Evolutionary conservation across 495 filamentous ascomycete species (phyloP).

Genomic region (Opeltia flavorubescens): DNA sequence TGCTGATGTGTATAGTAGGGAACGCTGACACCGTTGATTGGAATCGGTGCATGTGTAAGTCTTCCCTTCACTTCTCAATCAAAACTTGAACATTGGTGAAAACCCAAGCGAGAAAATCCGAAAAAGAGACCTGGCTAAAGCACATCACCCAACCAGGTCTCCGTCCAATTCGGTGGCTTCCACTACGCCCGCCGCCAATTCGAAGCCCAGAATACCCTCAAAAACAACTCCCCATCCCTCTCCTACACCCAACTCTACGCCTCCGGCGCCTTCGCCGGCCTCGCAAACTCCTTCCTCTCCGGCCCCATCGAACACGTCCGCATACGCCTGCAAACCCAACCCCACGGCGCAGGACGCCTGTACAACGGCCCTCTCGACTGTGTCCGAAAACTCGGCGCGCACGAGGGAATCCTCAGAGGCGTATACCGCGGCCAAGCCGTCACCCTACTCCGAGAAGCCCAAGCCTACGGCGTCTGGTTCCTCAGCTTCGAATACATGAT

Average conservation of each 20-base stretch:
- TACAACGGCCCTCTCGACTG: slow-evolving; percentile 84
- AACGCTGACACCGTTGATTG: slow-evolving; percentile 87
- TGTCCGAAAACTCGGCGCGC: slow-evolving; percentile 62
- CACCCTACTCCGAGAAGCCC: slow-evolving; percentile 75
- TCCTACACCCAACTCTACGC: slow-evolving; percentile 78
- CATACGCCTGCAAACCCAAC: slow-evolving; percentile 95
- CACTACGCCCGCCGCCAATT: slow-evolving; percentile 78
- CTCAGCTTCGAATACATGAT: slow-evolving; percentile 90
- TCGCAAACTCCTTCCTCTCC: slow-evolving; percentile 80
- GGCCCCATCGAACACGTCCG: slow-evolving; percentile 93
- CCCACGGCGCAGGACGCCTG: slow-evolving; percentile 63
- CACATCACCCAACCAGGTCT: slow-evolving; percentile 38
- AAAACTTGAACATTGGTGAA: no score
- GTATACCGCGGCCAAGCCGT: slow-evolving; percentile 79
- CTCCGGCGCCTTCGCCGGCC: slow-evolving; percentile 79
- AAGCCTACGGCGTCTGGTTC: slow-evolving; percentile 95
- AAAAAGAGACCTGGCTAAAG: background rate
- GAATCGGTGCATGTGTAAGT: slow-evolving; percentile 87
- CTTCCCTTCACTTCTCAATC: background rate
- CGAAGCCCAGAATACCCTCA: slow-evolving; percentile 52
- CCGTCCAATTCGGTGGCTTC: slow-evolving; percentile 96
- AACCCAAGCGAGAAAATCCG: no score
- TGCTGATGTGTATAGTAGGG: slow-evolving; percentile 29
- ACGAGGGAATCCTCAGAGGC: slow-evolving; percentile 51
- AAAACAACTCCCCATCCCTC: slow-evolving; percentile 32